Percentiles rank a stretch among this genome's conserved stretches.
phyloP scores from a whole-genome alignment of 129 eudicot species.

The Rutidosis leptorrhynchoides region DNA sequence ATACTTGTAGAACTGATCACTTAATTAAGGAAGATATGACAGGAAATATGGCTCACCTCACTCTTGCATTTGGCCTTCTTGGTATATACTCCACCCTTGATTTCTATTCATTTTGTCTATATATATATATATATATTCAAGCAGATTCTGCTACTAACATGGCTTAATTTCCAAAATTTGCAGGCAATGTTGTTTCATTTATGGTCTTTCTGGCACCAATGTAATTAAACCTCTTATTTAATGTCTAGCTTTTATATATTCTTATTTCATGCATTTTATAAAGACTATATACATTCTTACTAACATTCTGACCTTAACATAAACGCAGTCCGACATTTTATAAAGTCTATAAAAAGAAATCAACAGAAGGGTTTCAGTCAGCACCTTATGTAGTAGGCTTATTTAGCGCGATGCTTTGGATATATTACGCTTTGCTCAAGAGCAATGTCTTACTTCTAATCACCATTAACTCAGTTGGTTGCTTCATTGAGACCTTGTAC shows the following conservation, averaged over 20 bases:
- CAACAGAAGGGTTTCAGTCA: conserved; percentile 63
- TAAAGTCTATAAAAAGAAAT: conserved; percentile 55
- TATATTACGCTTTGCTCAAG: conserved; percentile 64
- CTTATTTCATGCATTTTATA: background rate
- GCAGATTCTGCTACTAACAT: background rate
- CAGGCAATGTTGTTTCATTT: conserved; percentile 66
- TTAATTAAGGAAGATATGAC: conserved; percentile 10
- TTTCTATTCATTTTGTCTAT: background rate
- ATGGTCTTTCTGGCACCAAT: conserved; percentile 66
- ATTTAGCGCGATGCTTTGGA: conserved; percentile 75
- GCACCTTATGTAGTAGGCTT: conserved; percentile 67
- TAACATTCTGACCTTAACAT: background rate
- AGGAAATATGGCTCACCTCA: conserved; percentile 36
- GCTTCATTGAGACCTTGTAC: conserved; percentile 57
- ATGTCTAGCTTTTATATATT: background rate
- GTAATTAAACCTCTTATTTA: conserved; percentile 43
- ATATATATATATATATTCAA: background rate
- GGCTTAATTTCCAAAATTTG: background rate
- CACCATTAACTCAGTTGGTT: conserved; percentile 66
- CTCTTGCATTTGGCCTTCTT: conserved; percentile 68
- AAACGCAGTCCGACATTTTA: conserved; percentile 60
- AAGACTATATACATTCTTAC: background rate
- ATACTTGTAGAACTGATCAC: background rate
- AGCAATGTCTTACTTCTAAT: conserved; percentile 49
- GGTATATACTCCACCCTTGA: conserved; percentile 31